Conservation (phyloP, 371 early-diverging fungal species). For the Rhizopus microsporus region DNA sequence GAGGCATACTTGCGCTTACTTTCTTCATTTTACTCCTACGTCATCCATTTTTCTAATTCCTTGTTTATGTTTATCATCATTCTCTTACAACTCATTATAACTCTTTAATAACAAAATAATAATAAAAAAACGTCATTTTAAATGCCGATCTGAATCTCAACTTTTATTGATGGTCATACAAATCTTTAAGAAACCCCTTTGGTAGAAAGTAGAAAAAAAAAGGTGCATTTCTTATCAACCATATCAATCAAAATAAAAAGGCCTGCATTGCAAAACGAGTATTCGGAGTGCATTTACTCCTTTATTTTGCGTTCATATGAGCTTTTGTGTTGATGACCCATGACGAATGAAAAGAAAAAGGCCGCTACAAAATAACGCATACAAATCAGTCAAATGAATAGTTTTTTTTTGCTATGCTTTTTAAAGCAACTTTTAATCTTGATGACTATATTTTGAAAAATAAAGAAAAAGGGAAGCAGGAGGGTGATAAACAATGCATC, state of each 20-base stretch:
- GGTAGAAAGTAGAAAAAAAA: background rate
- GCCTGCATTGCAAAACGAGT: background rate
- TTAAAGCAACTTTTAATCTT: no score
- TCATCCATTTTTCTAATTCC: background rate
- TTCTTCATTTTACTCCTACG: background rate
- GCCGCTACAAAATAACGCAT: no score
- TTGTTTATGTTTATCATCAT: background rate
- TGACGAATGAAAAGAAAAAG: no score
- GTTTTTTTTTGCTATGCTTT: no score
- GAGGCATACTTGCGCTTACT: background rate
- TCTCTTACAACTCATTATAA: background rate
- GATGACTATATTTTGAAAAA: no score
- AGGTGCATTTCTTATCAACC: background rate
- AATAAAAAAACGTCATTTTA: background rate
- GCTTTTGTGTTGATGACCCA: no score
- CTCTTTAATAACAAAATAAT: background rate
- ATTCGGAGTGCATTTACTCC: background rate
- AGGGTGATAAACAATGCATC: no score
- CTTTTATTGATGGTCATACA: background rate
- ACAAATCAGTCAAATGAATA: no score
- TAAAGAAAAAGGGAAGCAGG: no score
- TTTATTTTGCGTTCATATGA: no score
- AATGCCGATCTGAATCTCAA: background rate
- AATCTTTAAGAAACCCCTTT: background rate
- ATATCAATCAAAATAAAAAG: background rate